These are phyloP conservation scores for Nadsonia fulvescens DNA, from an alignment of 805 yeast genomes.

Conservation along the genomic window DNA sequence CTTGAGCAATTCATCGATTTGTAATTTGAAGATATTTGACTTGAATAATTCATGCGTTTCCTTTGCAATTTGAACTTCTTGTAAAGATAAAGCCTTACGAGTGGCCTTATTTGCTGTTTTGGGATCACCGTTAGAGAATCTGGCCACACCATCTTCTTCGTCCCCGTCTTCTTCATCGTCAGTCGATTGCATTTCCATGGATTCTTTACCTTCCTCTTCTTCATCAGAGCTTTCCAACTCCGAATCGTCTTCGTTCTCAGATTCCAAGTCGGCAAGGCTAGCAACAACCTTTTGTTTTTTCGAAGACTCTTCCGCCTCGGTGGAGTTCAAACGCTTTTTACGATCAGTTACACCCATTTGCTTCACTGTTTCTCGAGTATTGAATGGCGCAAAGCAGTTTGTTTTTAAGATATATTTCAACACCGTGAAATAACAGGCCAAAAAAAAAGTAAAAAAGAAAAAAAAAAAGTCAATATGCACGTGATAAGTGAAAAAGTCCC, in stretches of 20 bases:
- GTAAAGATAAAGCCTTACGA: constrained; percentile 26
- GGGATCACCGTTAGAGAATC: constrained; percentile 1
- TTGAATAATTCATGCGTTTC: constrained; percentile 90
- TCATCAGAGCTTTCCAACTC: constrained; percentile 10
- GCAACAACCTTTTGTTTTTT: constrained; percentile 2
- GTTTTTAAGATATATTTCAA: too few species aligned
- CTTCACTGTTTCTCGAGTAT: too few species aligned
- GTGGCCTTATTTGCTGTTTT: constrained; percentile 3
- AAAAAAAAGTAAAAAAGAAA: too few species aligned
- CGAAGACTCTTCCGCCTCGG: constrained; percentile 1
- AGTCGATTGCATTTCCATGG: constrained; percentile 12
- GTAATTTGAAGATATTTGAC: constrained; percentile 86
- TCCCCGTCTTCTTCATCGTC: constrained; percentile 9
- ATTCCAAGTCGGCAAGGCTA: constrained; percentile 7
- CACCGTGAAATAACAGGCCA: too few species aligned
- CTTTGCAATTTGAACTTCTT: constrained; percentile 78
- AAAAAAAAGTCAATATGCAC: too few species aligned
- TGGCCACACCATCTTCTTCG: constrained; percentile 3
- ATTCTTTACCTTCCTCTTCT: constrained; percentile 18
- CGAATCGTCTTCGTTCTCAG: constrained; percentile 6
- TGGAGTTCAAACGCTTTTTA: too few species aligned
- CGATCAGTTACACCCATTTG: too few species aligned
- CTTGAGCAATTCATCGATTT: constrained; percentile 75
- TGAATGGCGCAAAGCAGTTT: too few species aligned
- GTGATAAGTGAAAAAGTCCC: too few species aligned